A percentile compares a stretch with the other conserved stretches of the same genome.
phyloP scores from a whole-genome alignment of 345 rosid species.

The Leavenworthia alabamica region DNA sequence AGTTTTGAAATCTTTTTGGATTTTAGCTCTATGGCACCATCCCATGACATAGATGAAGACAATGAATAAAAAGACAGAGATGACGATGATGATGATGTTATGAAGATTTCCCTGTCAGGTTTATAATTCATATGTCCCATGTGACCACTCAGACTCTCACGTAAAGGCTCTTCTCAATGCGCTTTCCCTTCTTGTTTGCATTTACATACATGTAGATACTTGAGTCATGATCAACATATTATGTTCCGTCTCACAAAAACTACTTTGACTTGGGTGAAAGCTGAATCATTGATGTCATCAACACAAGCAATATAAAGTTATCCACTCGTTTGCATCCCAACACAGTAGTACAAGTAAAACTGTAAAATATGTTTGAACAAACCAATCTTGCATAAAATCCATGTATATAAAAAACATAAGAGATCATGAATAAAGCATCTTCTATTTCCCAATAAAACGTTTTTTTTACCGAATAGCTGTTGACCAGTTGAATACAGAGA shows the following conservation, averaged over 20 bases:
- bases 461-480: background rate
- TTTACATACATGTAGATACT: background rate
- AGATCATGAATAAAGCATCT: background rate
- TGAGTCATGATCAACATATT: background rate
- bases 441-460: background rate
- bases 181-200: background rate
- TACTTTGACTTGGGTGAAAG: background rate
- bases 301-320: background rate
- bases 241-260: background rate
- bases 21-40: background rate
- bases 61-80: conserved; percentile 22
- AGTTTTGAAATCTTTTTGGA: background rate
- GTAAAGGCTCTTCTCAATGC: background rate
- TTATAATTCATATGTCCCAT: background rate
- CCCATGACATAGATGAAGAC: conserved; percentile 15
- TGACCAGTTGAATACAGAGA: background rate
- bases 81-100: conserved; percentile 26
- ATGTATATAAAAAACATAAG: background rate
- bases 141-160: conserved; percentile 5
- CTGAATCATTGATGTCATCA: background rate
- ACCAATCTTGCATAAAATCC: background rate
- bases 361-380: background rate
- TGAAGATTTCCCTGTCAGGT: conserved; percentile 9
- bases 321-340: background rate
- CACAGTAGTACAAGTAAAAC: background rate